phyloP scores from a whole-genome alignment of 805 yeast genomes.

The Zygotorulaspora sp. region DNA sequence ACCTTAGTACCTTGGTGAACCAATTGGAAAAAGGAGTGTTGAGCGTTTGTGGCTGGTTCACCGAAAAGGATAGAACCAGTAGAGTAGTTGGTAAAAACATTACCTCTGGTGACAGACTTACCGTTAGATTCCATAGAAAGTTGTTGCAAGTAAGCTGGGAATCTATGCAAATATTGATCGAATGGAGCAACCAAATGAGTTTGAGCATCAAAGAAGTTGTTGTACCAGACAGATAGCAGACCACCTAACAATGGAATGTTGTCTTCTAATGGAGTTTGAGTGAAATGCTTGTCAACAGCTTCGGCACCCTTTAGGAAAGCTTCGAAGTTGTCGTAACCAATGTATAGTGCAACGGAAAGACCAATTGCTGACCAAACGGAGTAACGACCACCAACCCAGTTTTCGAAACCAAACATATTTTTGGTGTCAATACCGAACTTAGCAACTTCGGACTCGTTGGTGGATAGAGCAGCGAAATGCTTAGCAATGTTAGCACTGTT shows the following conservation, averaged over 20 bases:
- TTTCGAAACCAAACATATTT: slow-evolving; percentile 98
- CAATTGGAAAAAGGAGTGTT: slow-evolving; percentile 98
- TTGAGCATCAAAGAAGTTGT: slow-evolving; percentile 96
- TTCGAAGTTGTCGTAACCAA: slow-evolving; percentile 93
- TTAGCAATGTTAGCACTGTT: slow-evolving; percentile 77
- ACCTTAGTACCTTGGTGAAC: slow-evolving; percentile 98
- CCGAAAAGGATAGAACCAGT: slow-evolving; percentile 96
- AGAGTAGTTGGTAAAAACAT: slow-evolving; percentile 86
- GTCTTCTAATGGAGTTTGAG: slow-evolving; percentile 74
- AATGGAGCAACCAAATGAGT: slow-evolving; percentile 98
- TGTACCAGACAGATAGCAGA: slow-evolving; percentile 93
- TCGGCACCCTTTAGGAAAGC: slow-evolving; percentile 94
- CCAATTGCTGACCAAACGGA: slow-evolving; percentile 99
- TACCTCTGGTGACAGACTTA: slow-evolving; percentile 92
- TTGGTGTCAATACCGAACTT: slow-evolving; percentile 96
- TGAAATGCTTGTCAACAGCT: slow-evolving; percentile 91
- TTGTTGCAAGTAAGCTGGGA: slow-evolving; percentile 99
- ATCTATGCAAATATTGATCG: slow-evolving; percentile 97
- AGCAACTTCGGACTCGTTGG: slow-evolving; percentile 85
- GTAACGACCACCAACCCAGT: slow-evolving; percentile 99
- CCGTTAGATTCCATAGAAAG: slow-evolving; percentile 99
- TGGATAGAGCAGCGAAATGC: slow-evolving; percentile 95
- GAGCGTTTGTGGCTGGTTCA: slow-evolving; percentile 98
- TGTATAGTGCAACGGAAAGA: slow-evolving; percentile 86
- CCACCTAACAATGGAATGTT: slow-evolving; percentile 95